A percentile compares a stretch with the other conserved stretches of the same genome.
These are phyloP conservation scores for Lagerstroemia fauriei DNA, from an alignment of 441 rosid species.

Conservation along the genomic window DNA sequence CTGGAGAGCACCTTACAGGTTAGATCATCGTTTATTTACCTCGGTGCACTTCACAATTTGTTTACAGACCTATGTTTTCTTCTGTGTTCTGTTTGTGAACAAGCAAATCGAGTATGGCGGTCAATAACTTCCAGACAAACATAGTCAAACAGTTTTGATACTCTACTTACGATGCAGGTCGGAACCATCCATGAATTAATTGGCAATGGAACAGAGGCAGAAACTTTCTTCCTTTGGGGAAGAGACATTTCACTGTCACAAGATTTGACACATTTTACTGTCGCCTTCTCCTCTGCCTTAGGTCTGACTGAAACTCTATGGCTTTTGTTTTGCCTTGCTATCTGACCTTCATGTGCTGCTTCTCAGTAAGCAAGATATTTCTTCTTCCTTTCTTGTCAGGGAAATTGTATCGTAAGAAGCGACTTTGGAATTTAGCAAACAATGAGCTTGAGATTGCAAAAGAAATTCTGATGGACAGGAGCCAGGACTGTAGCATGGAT, in stretches of 20 bases:
- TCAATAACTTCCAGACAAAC: neutral
- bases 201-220: slow-evolving; percentile 86
- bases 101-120: neutral
- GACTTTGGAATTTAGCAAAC: slow-evolving; percentile 60
- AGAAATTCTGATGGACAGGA: slow-evolving; percentile 41
- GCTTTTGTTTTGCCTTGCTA: neutral
- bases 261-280: slow-evolving; percentile 56
- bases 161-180: slow-evolving; percentile 48
- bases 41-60: neutral
- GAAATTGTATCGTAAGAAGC: slow-evolving; percentile 66
- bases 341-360: neutral
- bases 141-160: neutral
- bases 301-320: slow-evolving; percentile 42
- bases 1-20: slow-evolving; percentile 97
- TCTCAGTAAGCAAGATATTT: slow-evolving; percentile 6
- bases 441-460: slow-evolving; percentile 66
- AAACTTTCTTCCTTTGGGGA: slow-evolving; percentile 73
- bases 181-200: slow-evolving; percentile 68
- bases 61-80: neutral
- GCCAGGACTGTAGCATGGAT: slow-evolving; percentile 7
- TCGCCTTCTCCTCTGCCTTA: slow-evolving; percentile 72
- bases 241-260: slow-evolving; percentile 64
- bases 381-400: slow-evolving; percentile 43
- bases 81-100: neutral
- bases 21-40: neutral